Base-by-base conservation (phyloP, 768 basidiomycete species). In the Coprinellus aureogranulatus region DNA sequence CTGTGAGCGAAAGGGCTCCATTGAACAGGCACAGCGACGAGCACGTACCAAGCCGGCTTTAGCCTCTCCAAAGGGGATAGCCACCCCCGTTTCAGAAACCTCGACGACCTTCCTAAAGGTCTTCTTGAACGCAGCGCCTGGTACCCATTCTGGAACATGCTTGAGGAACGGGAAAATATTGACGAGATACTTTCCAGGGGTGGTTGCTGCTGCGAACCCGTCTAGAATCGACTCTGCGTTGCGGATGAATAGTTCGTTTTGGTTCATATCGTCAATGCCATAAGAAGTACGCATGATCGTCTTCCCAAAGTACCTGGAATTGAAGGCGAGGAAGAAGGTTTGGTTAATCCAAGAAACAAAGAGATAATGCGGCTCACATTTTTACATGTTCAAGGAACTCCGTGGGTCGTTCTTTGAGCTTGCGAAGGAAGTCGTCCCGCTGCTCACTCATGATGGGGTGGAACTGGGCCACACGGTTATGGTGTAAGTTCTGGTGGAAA, bases 91-190 rank as follows among this genome's bases (percentile, higher is more conserved):
- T 8, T 26, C 4, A 16, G 30, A 49, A 20, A 25, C 18, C 25
- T 28, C 28, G 20, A 48, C 56, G 22, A 51, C 10, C 18, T 52
- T 40, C 4, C 8, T 25, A 8, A 57, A 44, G 16, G 44, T 11
- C 25, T 30, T 26, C 26, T 55, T 45, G 26, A 42, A 59, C 26
- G n/a, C 58, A 2, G 73, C 72, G 22, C 76, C 75, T 16, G 76
- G 76, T 28, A 78, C 55, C 77, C 77, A 80, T 0, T 58, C 47
- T 0, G 78, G 78, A 10, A 77, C 59, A 53, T 76, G 65, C n/a
- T 67, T 70, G 45, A 78, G 58, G 25, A 62, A 26, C 11, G 62
- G 69, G 53, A 63, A 39, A 23, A 64, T 49, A 47, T 71, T 64
- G n/a, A 67, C 64, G 4, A 71, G 28, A 40, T 64, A 66, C 40